A percentile compares a stretch with the other conserved stretches of the same genome.
Conservation (phyloP, 441 rosid species). For the Manihot esculenta region DNA sequence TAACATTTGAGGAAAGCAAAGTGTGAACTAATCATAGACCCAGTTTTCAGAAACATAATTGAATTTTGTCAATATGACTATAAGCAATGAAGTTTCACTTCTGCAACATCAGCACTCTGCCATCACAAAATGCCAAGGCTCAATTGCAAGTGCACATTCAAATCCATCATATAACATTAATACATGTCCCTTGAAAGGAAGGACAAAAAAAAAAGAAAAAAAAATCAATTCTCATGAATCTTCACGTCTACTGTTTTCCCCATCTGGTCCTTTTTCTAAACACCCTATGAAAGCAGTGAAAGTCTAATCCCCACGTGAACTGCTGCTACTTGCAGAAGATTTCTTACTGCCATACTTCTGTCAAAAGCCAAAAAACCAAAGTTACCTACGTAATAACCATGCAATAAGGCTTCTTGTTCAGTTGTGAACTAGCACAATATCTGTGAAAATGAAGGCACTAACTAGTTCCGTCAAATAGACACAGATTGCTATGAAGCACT, state of each 20-base stretch:
- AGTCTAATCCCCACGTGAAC: constrained; percentile 56
- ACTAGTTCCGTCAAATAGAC: no score
- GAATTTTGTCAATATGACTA: constrained; percentile 27
- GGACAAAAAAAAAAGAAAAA: no score
- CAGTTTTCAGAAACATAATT: constrained; percentile 25
- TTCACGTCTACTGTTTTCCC: no score
- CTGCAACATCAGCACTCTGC: constrained; percentile 27
- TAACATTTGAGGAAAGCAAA: not conserved
- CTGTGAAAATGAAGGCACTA: no score
- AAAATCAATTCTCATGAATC: constrained; percentile 34
- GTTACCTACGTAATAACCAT: constrained; percentile 19
- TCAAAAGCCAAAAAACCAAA: not conserved
- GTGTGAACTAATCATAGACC: constrained; percentile 15
- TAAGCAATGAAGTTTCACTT: constrained; percentile 30
- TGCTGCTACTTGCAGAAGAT: constrained; percentile 45
- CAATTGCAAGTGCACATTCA: no score
- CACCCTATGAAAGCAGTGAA: constrained; percentile 16
- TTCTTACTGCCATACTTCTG: constrained; percentile 81
- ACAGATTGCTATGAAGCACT: not conserved
- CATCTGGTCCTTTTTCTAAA: constrained; percentile 21
- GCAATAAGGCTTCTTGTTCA: no score
- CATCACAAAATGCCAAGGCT: constrained; percentile 9
- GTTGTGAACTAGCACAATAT: not conserved
- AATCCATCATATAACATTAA: constrained; percentile 29
- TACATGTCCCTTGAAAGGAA: constrained; percentile 14